Percentiles rank a stretch among this genome's conserved stretches.
Evolutionary conservation across 176 grass and related monocot genomes (phyloP).

Genomic region (Saccharum spontaneum): DNA sequence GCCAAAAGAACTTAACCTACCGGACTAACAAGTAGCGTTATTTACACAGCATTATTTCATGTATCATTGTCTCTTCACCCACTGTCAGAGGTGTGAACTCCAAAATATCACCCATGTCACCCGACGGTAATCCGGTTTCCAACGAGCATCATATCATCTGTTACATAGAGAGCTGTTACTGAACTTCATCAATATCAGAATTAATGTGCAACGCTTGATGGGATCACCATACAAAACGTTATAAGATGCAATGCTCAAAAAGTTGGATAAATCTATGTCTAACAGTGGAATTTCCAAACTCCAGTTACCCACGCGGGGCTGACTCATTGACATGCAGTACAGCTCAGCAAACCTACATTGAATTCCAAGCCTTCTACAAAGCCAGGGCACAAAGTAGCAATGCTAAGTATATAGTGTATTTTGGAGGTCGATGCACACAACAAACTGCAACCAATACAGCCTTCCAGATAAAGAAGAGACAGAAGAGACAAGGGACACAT

Average conservation of each 20-base stretch:
- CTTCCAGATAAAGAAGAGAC: neutral
- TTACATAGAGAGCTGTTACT: neutral
- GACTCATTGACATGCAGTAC: neutral
- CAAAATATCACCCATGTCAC: neutral
- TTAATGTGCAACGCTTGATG: neutral
- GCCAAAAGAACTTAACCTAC: neutral
- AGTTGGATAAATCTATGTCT: neutral
- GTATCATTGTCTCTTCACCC: no score
- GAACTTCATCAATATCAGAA: constrained; percentile 16
- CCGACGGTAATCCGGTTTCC: neutral
- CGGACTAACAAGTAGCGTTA: neutral
- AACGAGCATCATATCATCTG: constrained; percentile 24
- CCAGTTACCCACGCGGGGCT: neutral
- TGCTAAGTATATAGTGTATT: neutral
- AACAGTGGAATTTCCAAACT: neutral
- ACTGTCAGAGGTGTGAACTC: neutral
- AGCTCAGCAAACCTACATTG: neutral
- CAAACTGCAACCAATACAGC: neutral
- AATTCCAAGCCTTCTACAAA: neutral
- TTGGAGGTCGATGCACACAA: neutral
- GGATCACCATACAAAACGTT: neutral
- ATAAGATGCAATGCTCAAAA: neutral
- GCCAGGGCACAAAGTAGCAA: neutral
- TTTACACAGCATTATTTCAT: neutral
- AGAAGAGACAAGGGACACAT: neutral